Conservation (phyloP, 768 basidiomycete species). For the Xerocomellus chrysenteron region DNA sequence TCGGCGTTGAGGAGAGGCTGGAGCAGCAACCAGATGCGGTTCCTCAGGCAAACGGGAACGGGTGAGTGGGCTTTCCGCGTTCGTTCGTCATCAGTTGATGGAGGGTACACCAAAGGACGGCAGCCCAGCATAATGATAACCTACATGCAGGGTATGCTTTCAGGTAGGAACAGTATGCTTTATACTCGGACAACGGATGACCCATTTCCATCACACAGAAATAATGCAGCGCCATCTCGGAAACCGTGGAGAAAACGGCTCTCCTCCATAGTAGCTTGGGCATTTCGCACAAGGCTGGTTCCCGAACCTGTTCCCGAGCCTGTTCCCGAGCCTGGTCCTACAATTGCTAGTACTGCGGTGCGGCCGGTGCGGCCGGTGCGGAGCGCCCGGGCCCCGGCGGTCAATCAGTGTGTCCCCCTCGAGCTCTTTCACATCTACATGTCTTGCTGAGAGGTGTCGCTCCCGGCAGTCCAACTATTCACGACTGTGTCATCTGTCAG, state of each 20-base stretch:
- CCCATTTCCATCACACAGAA: background rate
- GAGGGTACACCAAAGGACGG: conserved; percentile 1
- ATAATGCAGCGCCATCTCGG: background rate
- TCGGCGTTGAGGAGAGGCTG: background rate
- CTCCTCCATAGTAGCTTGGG: conserved; percentile 6
- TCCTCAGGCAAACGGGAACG: background rate
- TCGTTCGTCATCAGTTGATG: background rate
- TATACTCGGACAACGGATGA: background rate
- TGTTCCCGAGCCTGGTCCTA: background rate
- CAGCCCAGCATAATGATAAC: background rate
- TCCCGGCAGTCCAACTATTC: conserved; percentile 18
- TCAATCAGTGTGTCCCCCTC: conserved; percentile 15
- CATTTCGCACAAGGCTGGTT: background rate
- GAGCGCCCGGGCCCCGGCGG: background rate
- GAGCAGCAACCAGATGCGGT: background rate
- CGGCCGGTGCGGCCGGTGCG: background rate
- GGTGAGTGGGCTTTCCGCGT: background rate
- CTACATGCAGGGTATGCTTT: background rate
- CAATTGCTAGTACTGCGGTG: background rate
- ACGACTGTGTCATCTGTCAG: conserved; percentile 36
- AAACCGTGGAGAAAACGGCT: conserved; percentile 22
- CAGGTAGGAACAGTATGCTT: conserved; percentile 9
- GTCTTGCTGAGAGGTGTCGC: background rate
- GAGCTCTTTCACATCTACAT: background rate
- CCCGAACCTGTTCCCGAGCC: too few species aligned